Evolutionary conservation across 1,284 basidiomycete genomes (phyloP), one percentile per base, ranked within the genome.

Genomic region (Malassezia cuniculi): DNA sequence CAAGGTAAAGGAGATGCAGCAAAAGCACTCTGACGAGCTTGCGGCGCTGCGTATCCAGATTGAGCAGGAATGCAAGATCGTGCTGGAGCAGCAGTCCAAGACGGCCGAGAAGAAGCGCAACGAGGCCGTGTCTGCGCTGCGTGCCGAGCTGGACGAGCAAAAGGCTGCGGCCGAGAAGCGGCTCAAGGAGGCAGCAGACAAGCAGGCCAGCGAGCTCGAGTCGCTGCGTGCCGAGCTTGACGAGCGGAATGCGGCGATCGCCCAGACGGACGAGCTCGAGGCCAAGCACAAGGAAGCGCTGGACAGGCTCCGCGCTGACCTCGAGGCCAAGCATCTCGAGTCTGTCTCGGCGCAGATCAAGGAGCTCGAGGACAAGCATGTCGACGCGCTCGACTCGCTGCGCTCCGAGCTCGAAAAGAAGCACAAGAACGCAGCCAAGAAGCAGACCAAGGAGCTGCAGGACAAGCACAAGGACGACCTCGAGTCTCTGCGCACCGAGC

Each of bases 401-500:
- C 25, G 11, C 10, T 14, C 11, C 10, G 25, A 10, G 25, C 10
- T 10, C 25, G 14, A 27, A 27, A 10, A 27, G 25, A 10, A 3
- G 25, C 25, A 11, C 25, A 27, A 27, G 25, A 10, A 14, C 10
- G 25, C 16, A 9, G 25, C 25, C n/a, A 9, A 27, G 25, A 27
- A n/a, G n/a, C n/a, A n/a, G 9, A 26, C 25, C 25, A 8, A 26
- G 25, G 12, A 14, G 5, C 22, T 24, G 34, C 10, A 7, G 4
- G 8, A 35, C 12, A 22, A 8, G 19, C 22, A 25, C 17, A n/a
- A 15, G 7, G 17, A 30, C 5, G 25, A 10, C 20, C 30, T 32
- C 41, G 35, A 28, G 33, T 31, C 30, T 37, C 44, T 12, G 27
- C 27, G 22, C 17, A 41, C 37, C 30, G 24, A 48, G 34, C 30